Base-by-base conservation (phyloP, 345 rosid species). In the Raphanus raphanistrum region DNA sequence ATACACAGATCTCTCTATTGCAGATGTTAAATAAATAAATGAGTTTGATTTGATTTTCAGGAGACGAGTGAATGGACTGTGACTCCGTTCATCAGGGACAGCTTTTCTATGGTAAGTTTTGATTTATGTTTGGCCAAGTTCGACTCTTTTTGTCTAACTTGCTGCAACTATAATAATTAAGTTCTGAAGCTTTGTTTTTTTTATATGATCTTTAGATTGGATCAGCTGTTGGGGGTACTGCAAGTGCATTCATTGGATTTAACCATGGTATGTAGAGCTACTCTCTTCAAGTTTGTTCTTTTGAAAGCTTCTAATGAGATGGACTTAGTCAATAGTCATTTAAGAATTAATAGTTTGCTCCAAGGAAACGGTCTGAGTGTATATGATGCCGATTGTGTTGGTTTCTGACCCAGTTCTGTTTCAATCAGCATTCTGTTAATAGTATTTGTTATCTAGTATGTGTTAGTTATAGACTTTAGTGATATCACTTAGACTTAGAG, bases 51-150 rank as follows among this genome's bases (percentile, higher is more conserved):
- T 68, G 70, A 16, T 78, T 71, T 71, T 84, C 89, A 92, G 98
- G 94, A 90, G 84, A 90, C 98, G 6, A 92, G 90, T 83, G 84
- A 81, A 1, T 92, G 97, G 98, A 90, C 93, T 26, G 85, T 92
- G 63, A 68, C 89, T 36, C 97, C 98, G 10, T 84, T 94, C 27
- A 79, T 94, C 48, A 88, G 98, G 78, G 98, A 94, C 76, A 94
- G 98, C 82, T 92, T 92, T 64, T 92, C 92, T 28, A 94, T 94
- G 98, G 95, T 92, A 86, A 71, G 68, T 60, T 54, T 63, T 6
- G 4, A 31, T 3, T 7, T 8, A 11, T 6, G 1, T 8, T 15
- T 6, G 1, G 2, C 3, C 29, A 31, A 66, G 38, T 80, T 75
- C 27, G 8, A 52, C 9, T 62, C 69, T 45, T 72, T 64, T 3